Base-by-base conservation (phyloP, 768 basidiomycete species). In the Tricholoma sp. region DNA sequence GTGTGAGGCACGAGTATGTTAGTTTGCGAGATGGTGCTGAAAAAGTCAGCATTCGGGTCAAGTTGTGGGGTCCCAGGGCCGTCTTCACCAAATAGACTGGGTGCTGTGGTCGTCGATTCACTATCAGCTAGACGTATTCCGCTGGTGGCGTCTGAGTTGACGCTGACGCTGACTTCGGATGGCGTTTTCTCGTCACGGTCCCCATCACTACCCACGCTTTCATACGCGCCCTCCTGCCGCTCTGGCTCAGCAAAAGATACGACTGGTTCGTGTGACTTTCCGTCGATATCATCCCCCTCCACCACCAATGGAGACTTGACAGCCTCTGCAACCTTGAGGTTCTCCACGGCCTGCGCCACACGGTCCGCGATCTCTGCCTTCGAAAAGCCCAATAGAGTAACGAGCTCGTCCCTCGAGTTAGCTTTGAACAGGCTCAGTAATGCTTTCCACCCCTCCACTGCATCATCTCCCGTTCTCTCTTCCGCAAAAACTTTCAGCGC, bases 361-460 rank as follows among this genome's bases (percentile, higher is more conserved):
- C 86, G 87, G 4, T 77, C 72, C 2, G 84, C 84, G 15, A 97
- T 82, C 60, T 95, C 92, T 9, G 80, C 82, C 70, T 96, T 95
- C 3, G 93, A 95, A 70, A 95, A 98, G 0, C 95, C 96, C 12
- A 99, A 80, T 1, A 98, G 72, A 2, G 87, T 88, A 50, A 98
- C 87, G 5, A 98, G 77, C 70, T 98, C 94, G 28, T 95, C 91
- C 53, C 93, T 77, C 8, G 93, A 94, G 67, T 95, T 83, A 0
- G 93, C 86, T 61, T 84, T 84, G 82, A 97, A 98, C 24, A 98
- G 75, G 61, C 88, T 91, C 50, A 86, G 69, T n/a, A 98, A 70
- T 0, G 94, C 92, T 67, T 88, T 94, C 94, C 94, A 97, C 6
- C 84, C 81, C 45, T 67, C 63, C 5, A 59, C 59, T 6, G 58